Evolutionary conservation across 1,284 basidiomycete species (phyloP), one percentile per base, ranked within the genome.

Genomic region (Gomphus bonarii): DNA sequence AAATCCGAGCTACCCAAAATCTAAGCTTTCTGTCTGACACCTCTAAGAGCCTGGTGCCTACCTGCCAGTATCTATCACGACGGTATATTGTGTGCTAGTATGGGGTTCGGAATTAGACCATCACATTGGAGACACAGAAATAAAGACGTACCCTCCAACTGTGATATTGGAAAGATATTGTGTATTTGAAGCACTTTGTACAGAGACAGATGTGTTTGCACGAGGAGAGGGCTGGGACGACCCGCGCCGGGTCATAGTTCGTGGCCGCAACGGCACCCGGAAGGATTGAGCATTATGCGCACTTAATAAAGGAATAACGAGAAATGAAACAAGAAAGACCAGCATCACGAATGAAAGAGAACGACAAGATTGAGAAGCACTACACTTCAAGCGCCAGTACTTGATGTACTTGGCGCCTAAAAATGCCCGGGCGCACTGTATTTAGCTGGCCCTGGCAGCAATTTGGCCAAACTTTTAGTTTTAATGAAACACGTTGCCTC

Each of bases 1-100:
- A 84, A 67, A 65, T 84, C 82, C 30, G 81, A 78, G 58, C 81
- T 84, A 46, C 4, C 33, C 50, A 53, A 18, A 3, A 59, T 51
- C 14, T 31, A 33, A 36, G 22, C 22, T 11, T 51, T 38, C 28
- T 51, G 36, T 20, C 14, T 14, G 6, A 28, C 38, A 36, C 36
- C 20, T 3, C 38, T 44, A 38, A 53, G 25, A 46, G 3, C 3
- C 33, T 16, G 40, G 50, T 12, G 20, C 57, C n/a, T 47, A 58
- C 57, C 57, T 58, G 43, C 57, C 57, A 6, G 57, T 58, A 48
- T 58, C 57, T 33, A 58, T 44, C 18, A 48, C 20, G 1, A 58
- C 57, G 10, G 47, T 48, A n/a, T 18, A 28, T 10, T 14, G 11
- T 12, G n/a, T 28, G 16, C 47, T 48, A 31, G 25, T 7, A 48